These are phyloP conservation scores for Talaromyces funiculosus DNA, from an alignment of 2,329 filamentous ascomycete species.

Conservation along the genomic window DNA sequence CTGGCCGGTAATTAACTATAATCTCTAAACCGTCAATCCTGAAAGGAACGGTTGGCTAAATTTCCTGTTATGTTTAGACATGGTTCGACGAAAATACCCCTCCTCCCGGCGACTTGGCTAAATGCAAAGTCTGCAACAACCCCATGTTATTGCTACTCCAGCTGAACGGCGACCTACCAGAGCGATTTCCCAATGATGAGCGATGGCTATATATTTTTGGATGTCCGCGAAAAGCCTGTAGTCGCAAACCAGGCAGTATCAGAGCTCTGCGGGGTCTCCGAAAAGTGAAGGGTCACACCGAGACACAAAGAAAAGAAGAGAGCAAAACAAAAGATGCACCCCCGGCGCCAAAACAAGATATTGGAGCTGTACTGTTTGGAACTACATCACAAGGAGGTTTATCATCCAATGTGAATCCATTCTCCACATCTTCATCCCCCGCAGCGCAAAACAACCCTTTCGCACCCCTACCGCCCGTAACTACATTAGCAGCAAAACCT, in stretches of 20 bases:
- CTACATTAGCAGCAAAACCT: slow-evolving; percentile 40
- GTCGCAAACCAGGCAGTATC: slow-evolving; percentile 75
- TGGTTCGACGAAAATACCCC: slow-evolving; percentile 72
- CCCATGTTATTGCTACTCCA: slow-evolving; percentile 82
- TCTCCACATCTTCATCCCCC: slow-evolving; percentile 41
- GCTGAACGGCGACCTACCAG: slow-evolving; percentile 82
- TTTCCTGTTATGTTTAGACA: slow-evolving; percentile 48
- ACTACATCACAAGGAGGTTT: slow-evolving; percentile 34
- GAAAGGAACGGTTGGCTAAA: neutral
- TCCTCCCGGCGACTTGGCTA: slow-evolving; percentile 70
- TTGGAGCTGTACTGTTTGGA: slow-evolving; percentile 60
- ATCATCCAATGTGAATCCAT: slow-evolving; percentile 56
- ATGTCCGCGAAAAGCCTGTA: slow-evolving; percentile 72
- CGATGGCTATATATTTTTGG: slow-evolving; percentile 80
- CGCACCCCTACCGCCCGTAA: slow-evolving; percentile 41
- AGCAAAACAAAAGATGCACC: slow-evolving; percentile 15
- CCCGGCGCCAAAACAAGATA: slow-evolving; percentile 30
- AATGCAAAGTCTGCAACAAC: slow-evolving; percentile 81
- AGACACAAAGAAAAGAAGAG: slow-evolving; percentile 21
- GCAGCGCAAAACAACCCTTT: slow-evolving; percentile 53
- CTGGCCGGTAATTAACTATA: slow-evolving; percentile 61
- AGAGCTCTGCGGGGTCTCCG: slow-evolving; percentile 67
- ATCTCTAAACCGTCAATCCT: neutral
- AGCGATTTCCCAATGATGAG: slow-evolving; percentile 80
- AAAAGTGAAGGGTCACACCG: slow-evolving; percentile 33